Conservation (phyloP, 352 stramenopile genomes). For the Phytophthora syringae region DNA sequence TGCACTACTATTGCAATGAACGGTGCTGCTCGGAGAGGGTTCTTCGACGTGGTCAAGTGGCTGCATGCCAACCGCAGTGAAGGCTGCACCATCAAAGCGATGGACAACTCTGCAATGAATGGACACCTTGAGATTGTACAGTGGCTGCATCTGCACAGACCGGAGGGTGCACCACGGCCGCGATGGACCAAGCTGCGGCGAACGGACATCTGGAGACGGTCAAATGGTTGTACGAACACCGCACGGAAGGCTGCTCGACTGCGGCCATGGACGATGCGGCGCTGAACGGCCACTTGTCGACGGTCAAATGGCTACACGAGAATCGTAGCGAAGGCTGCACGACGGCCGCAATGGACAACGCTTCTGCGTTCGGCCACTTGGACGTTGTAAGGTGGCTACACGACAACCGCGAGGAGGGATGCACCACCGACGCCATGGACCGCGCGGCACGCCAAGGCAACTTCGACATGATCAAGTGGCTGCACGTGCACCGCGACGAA, state of each 20-base stretch:
- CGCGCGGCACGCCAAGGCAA: slow-evolving; percentile 36
- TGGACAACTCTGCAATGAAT: slow-evolving; percentile 40
- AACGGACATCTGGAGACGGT: slow-evolving; percentile 59
- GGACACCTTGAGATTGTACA: slow-evolving; percentile 34
- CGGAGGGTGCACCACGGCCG: slow-evolving; percentile 30
- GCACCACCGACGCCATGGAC: slow-evolving; percentile 39
- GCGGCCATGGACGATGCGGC: slow-evolving; percentile 28
- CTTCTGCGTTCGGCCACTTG: slow-evolving; percentile 32
- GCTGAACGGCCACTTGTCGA: slow-evolving; percentile 18
- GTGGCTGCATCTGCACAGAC: slow-evolving; percentile 30
- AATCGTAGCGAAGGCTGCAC: slow-evolving; percentile 24
- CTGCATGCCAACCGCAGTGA: slow-evolving; percentile 27
- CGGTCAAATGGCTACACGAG: slow-evolving; percentile 21
- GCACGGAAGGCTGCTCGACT: slow-evolving; percentile 30
- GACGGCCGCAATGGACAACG: slow-evolving; percentile 24
- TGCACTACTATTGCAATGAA: slow-evolving; percentile 38
- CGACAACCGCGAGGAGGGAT: slow-evolving; percentile 21
- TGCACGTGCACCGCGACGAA: slow-evolving; percentile 34
- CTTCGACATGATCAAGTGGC: slow-evolving; percentile 42
- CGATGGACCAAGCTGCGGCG: slow-evolving; percentile 31
- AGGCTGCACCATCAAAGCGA: slow-evolving; percentile 31
- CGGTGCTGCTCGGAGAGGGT: slow-evolving; percentile 23
- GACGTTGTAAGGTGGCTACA: slow-evolving; percentile 40
- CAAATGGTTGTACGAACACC: slow-evolving; percentile 58
- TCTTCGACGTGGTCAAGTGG: slow-evolving; percentile 32